Percentiles rank a stretch among this genome's conserved stretches.
Evolutionary conservation across 140 eudicot species (phyloP).

Genomic region (Anethum foeniculum): DNA sequence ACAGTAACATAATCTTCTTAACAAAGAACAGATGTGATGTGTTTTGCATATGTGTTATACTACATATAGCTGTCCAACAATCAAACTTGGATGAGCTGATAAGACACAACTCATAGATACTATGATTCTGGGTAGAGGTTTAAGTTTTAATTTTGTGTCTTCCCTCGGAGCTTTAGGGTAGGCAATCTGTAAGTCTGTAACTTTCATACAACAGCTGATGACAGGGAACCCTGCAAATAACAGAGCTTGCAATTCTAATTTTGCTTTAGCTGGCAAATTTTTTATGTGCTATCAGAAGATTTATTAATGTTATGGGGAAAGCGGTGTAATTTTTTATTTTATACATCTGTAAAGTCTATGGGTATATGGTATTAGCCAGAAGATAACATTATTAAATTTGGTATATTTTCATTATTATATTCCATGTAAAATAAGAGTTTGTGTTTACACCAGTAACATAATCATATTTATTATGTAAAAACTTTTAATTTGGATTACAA

Average conservation of each 20-base stretch:
- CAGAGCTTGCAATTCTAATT: not conserved
- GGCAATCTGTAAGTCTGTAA: too few species aligned
- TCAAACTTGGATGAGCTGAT: not conserved
- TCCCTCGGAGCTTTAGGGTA: too few species aligned
- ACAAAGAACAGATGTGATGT: not conserved
- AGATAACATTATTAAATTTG: not conserved
- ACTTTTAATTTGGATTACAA: not conserved
- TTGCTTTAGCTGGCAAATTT: not conserved
- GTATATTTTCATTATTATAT: not conserved
- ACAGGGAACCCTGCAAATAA: too few species aligned
- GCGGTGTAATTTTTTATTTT: not conserved
- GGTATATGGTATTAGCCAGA: not conserved
- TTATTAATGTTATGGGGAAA: not conserved
- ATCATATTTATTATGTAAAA: not conserved
- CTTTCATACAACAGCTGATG: too few species aligned
- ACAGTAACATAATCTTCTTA: not conserved
- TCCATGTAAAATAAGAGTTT: not conserved
- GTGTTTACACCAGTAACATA: not conserved
- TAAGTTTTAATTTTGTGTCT: too few species aligned
- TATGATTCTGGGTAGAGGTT: too few species aligned
- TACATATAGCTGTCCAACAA: not conserved
- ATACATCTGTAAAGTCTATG: not conserved
- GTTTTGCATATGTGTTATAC: not conserved
- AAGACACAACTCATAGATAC: not conserved
- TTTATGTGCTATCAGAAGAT: not conserved